phyloP scores from a whole-genome alignment of 1,284 basidiomycete genomes.

The Ceratobasidium sp. region DNA sequence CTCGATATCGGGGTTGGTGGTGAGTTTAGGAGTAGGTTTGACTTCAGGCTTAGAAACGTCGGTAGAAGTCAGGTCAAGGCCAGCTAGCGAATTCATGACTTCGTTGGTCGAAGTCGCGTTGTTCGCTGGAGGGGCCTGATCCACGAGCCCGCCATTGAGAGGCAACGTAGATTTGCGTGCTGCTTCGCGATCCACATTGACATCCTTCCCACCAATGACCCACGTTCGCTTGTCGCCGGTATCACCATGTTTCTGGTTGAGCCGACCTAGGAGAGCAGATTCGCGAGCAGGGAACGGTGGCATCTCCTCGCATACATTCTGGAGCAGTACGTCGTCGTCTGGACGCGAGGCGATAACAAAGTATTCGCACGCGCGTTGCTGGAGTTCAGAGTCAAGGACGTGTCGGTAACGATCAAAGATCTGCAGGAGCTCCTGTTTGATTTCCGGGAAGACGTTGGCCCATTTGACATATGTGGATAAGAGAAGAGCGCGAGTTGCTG shows the following conservation, averaged over 20 bases:
- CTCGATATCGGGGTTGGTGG: slow-evolving; percentile 78
- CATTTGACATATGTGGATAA: slow-evolving; percentile 99
- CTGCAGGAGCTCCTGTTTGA: slow-evolving; percentile 92
- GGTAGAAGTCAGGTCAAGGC: slow-evolving; percentile 76
- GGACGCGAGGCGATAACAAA: slow-evolving; percentile 84
- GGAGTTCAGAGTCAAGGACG: slow-evolving; percentile 97
- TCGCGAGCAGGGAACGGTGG: slow-evolving; percentile 97
- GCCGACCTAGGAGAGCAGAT: slow-evolving; percentile 85
- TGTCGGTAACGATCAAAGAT: slow-evolving; percentile 98
- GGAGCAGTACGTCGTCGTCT: slow-evolving; percentile 92
- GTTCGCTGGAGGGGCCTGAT: slow-evolving; percentile 49
- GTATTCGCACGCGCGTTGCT: slow-evolving; percentile 98
- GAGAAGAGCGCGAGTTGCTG: slow-evolving; percentile 91
- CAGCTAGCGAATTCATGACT: slow-evolving; percentile 82
- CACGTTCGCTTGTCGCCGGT: slow-evolving; percentile 95
- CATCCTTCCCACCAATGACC: slow-evolving; percentile 94
- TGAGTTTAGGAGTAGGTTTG: slow-evolving; percentile 58
- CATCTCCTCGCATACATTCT: slow-evolving; percentile 98
- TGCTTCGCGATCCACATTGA: slow-evolving; percentile 79
- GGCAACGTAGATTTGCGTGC: slow-evolving; percentile 59
- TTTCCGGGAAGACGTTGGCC: slow-evolving; percentile 99
- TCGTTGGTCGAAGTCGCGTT: slow-evolving; percentile 58
- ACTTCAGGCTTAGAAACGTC: slow-evolving; percentile 41
- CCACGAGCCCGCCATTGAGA: slow-evolving; percentile 61
- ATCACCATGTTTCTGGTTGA: slow-evolving; percentile 90